Percentiles rank a stretch among this genome's conserved stretches.
phyloP scores from a whole-genome alignment of 805 yeast species.

The Saccharomycopsis fodiens region DNA sequence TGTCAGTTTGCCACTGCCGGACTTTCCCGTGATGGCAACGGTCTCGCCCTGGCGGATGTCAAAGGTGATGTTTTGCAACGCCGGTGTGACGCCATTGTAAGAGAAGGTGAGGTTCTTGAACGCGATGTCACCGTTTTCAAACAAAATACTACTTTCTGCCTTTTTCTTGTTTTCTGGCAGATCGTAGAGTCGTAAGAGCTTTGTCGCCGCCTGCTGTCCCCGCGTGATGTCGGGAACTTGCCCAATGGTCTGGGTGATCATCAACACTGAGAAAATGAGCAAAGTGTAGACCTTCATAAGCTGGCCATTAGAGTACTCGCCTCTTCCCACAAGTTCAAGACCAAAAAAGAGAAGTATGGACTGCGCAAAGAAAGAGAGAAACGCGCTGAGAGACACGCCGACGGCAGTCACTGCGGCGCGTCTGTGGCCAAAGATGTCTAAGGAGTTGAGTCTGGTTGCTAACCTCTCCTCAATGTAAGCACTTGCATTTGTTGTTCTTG shows the following conservation, averaged over 20 bases:
- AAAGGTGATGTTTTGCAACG: conserved; percentile 39
- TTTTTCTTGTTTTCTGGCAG: neutral
- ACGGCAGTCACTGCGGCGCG: conserved; percentile 60
- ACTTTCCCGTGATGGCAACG: conserved; percentile 70
- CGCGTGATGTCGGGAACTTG: conserved; percentile 75
- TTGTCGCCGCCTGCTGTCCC: conserved; percentile 67
- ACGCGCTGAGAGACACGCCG: conserved; percentile 52
- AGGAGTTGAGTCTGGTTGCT: conserved; percentile 23
- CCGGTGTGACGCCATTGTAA: conserved; percentile 11
- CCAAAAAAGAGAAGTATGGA: conserved; percentile 78
- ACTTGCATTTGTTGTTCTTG: conserved; percentile 49
- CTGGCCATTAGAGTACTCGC: conserved; percentile 45
- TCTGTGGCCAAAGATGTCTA: conserved; percentile 35
- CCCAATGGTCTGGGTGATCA: conserved; percentile 49
- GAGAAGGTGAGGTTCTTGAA: conserved; percentile 43
- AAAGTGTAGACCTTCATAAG: conserved; percentile 66
- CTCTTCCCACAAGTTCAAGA: conserved; percentile 51
- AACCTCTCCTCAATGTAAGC: conserved; percentile 38
- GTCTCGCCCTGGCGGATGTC: conserved; percentile 38
- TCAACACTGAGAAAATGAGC: conserved; percentile 63
- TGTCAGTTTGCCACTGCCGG: conserved; percentile 93
- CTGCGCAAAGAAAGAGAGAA: conserved; percentile 54
- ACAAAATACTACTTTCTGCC: conserved; percentile 25
- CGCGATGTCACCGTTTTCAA: conserved; percentile 27
- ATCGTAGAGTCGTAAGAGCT: conserved; percentile 26